phyloP scores from a whole-genome alignment of 176 grass and related monocot genomes.

The Pharus latifolius region DNA sequence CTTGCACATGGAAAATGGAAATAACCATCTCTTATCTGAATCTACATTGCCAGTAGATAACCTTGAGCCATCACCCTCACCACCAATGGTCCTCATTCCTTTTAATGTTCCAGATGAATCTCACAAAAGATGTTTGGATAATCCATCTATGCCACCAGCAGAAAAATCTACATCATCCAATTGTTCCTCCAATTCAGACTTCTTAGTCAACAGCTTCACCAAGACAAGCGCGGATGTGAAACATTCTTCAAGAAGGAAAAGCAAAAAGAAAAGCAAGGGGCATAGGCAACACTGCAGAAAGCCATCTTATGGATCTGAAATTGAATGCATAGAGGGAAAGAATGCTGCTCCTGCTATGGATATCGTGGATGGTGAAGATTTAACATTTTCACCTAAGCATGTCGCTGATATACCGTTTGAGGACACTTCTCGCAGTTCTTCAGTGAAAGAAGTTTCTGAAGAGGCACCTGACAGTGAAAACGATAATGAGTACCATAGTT shows the following conservation, averaged over 20 bases:
- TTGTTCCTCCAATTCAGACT: constrained; percentile 40
- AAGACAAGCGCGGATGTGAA: constrained; percentile 27
- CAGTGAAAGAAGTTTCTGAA: constrained; percentile 38
- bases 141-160: constrained; percentile 17
- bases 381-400: constrained; percentile 30
- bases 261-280: constrained; percentile 68
- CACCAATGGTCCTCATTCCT: neutral
- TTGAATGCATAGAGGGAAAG: constrained; percentile 25
- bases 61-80: neutral
- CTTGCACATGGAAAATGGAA: neutral
- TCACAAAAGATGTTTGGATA: constrained; percentile 18
- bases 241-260: constrained; percentile 48
- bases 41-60: constrained; percentile 16
- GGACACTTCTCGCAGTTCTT: constrained; percentile 42
- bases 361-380: constrained; percentile 29
- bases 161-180: constrained; percentile 15
- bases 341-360: neutral
- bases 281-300: constrained; percentile 33
- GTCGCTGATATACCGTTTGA: constrained; percentile 43
- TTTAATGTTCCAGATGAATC: constrained; percentile 2
- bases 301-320: constrained; percentile 18
- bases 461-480: constrained; percentile 51
- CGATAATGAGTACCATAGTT: constrained; percentile 34
- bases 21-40: neutral
- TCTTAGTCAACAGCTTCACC: constrained; percentile 28